Evolutionary conservation across 139 green algal genomes (phyloP).

Genomic region (Chara braunii): DNA sequence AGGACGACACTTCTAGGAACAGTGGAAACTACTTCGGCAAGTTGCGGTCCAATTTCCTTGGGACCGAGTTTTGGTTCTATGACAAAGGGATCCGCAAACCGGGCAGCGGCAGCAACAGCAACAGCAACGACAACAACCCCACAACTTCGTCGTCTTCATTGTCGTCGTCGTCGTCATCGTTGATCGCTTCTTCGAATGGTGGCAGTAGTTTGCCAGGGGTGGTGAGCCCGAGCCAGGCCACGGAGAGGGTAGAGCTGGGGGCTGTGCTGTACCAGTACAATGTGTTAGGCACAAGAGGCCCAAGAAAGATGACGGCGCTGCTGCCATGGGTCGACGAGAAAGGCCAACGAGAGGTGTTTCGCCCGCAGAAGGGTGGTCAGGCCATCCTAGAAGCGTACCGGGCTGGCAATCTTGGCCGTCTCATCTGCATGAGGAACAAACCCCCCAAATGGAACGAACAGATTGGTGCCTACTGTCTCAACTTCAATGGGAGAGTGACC

Average conservation of each 20-base stretch:
- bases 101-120: neutral
- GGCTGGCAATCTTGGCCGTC: too few species aligned
- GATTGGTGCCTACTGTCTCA: slow-evolving; percentile 88
- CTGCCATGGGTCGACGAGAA: slow-evolving; percentile 52
- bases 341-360: neutral
- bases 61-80: slow-evolving; percentile 83
- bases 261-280: slow-evolving; percentile 80
- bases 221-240: neutral
- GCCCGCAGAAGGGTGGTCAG: neutral
- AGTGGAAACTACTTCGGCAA: slow-evolving; percentile 65
- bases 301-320: slow-evolving; percentile 73
- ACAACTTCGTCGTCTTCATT: neutral
- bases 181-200: slow-evolving; percentile 1
- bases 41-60: slow-evolving; percentile 79
- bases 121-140: neutral
- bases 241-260: slow-evolving; percentile 54
- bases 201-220: slow-evolving; percentile 1
- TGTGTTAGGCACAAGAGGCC: slow-evolving; percentile 82
- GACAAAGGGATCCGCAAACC: slow-evolving; percentile 50
- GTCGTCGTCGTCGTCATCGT: slow-evolving; percentile 9
- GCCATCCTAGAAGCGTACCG: slow-evolving; percentile 19
- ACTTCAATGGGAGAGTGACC: slow-evolving; percentile 93
- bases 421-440: slow-evolving; percentile 93
- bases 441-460: slow-evolving; percentile 87
- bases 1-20: slow-evolving; percentile 49